A percentile compares a stretch with the other conserved stretches of the same genome.
Conservation (phyloP, 495 filamentous ascomycete genomes). For the Penicillium chermesinum region DNA sequence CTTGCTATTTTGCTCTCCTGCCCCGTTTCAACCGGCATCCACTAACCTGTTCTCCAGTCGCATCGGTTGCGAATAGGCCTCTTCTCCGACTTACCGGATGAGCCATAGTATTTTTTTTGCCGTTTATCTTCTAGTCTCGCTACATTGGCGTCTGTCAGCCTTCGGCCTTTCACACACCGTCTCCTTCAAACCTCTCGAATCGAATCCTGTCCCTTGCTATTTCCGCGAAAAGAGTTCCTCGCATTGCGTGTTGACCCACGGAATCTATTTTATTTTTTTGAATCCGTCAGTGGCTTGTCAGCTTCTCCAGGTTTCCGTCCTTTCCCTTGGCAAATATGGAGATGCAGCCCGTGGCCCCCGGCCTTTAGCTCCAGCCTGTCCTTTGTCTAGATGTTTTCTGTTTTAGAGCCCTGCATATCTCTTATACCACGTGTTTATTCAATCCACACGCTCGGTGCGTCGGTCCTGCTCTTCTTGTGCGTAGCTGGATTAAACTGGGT, state of each 20-base stretch:
- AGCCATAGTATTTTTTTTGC: slow-evolving; percentile 29
- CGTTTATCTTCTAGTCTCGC: slow-evolving; percentile 9
- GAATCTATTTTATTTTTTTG: no score
- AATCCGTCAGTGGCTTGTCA: slow-evolving; percentile 17
- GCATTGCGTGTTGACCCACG: slow-evolving; percentile 25
- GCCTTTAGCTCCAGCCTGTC: slow-evolving; percentile 10
- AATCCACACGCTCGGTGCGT: background rate
- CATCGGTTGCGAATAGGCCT: slow-evolving; percentile 48
- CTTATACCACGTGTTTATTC: slow-evolving; percentile 5
- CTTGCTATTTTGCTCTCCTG: background rate
- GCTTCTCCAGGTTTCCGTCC: slow-evolving; percentile 7
- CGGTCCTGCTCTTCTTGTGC: no score
- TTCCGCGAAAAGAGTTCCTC: slow-evolving; percentile 17
- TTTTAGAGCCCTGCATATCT: slow-evolving; percentile 20
- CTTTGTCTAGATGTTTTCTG: slow-evolving; percentile 17
- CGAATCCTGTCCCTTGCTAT: slow-evolving; percentile 3
- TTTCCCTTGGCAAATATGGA: slow-evolving; percentile 24
- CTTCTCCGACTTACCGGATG: slow-evolving; percentile 40
- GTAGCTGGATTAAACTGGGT: slow-evolving; percentile 1
- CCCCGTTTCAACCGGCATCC: background rate
- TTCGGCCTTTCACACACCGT: slow-evolving; percentile 13
- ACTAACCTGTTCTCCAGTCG: slow-evolving; percentile 33
- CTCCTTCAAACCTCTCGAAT: slow-evolving; percentile 6
- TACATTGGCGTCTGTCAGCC: slow-evolving; percentile 21
- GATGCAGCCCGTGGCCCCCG: slow-evolving; percentile 12